Conservation (phyloP, 768 basidiomycete species). For the Flagelloscypha sp. region DNA sequence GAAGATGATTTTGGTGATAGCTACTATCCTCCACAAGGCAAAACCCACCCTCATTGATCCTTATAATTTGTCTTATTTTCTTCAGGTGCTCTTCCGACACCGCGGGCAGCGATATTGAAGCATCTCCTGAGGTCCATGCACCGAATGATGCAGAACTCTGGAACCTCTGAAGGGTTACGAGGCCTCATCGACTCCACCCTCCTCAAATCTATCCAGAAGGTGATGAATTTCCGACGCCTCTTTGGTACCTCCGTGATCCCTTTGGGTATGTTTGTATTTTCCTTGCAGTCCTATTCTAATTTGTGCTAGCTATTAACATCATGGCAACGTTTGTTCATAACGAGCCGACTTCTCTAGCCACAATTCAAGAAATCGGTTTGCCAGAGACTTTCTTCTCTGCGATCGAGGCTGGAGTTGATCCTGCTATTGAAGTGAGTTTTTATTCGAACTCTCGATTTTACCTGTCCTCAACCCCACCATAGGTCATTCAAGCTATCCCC, state of each 20-base stretch:
- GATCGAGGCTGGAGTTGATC: slow-evolving; percentile 78
- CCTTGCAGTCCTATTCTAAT: slow-evolving; percentile 9
- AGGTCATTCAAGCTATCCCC: slow-evolving; percentile 90
- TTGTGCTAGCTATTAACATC: slow-evolving; percentile 71
- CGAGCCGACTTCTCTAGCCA: slow-evolving; percentile 87
- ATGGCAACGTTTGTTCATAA: slow-evolving; percentile 98
- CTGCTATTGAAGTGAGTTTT: slow-evolving; percentile 69
- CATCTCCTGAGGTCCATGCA: slow-evolving; percentile 88
- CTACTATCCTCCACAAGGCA: too few species aligned
- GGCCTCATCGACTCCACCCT: slow-evolving; percentile 89
- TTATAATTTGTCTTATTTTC: slow-evolving; percentile 5
- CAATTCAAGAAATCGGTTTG: slow-evolving; percentile 87
- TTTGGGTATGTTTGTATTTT: slow-evolving; percentile 46
- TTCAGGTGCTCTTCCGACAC: slow-evolving; percentile 64
- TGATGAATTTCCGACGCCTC: slow-evolving; percentile 71
- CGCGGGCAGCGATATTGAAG: slow-evolving; percentile 77
- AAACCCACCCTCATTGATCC: too few species aligned
- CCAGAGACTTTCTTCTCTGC: slow-evolving; percentile 85
- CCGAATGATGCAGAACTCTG: slow-evolving; percentile 95
- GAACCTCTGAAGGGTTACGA: slow-evolving; percentile 88
- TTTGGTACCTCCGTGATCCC: slow-evolving; percentile 87
- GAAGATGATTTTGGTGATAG: slow-evolving; percentile 21
- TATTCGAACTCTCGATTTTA: neutral
- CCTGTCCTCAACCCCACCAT: neutral
- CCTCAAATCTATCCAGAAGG: slow-evolving; percentile 76